Evolutionary conservation across 2,329 filamentous ascomycete species (phyloP).

Genomic region (Claviceps fusiformis): DNA sequence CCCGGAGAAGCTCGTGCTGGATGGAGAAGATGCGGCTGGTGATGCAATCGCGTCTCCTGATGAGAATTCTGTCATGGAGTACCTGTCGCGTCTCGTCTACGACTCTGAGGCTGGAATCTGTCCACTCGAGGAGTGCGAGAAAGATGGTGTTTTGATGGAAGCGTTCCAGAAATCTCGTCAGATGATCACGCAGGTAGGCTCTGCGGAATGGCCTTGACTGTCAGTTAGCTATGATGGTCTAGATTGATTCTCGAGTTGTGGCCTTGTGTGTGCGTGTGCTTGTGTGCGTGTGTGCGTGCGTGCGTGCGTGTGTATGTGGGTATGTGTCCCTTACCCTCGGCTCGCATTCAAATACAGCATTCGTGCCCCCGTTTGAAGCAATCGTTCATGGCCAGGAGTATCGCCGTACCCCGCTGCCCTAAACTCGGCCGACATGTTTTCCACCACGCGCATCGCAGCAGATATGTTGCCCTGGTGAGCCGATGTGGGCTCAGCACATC

Average conservation of each 20-base stretch:
- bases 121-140: conserved; percentile 57
- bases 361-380: conserved; percentile 54
- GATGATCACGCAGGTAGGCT: conserved; percentile 44
- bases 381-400: conserved; percentile 39
- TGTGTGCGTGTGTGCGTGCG: not conserved
- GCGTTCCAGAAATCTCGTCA: conserved; percentile 43
- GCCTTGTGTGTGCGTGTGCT: too few relatives aligned
- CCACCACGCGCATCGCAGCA: conserved; percentile 30
- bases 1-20: conserved; percentile 33
- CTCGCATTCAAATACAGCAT: conserved; percentile 55
- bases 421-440: conserved; percentile 29
- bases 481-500: conserved; percentile 29
- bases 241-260: too few relatives aligned
- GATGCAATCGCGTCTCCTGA: conserved; percentile 25
- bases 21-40: conserved; percentile 36
- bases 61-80: conserved; percentile 38
- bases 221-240: not conserved
- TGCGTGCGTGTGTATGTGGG: not conserved
- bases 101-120: conserved; percentile 57
- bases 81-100: conserved; percentile 64
- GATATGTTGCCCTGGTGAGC: conserved; percentile 40
- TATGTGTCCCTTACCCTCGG: conserved; percentile 30
- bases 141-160: conserved; percentile 72
- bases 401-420: conserved; percentile 19
- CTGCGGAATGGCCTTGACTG: conserved; percentile 49